Evolutionary conservation across 306 rosid genomes (phyloP), one percentile per base, ranked within the genome.

Genomic region (Delonix regia): DNA sequence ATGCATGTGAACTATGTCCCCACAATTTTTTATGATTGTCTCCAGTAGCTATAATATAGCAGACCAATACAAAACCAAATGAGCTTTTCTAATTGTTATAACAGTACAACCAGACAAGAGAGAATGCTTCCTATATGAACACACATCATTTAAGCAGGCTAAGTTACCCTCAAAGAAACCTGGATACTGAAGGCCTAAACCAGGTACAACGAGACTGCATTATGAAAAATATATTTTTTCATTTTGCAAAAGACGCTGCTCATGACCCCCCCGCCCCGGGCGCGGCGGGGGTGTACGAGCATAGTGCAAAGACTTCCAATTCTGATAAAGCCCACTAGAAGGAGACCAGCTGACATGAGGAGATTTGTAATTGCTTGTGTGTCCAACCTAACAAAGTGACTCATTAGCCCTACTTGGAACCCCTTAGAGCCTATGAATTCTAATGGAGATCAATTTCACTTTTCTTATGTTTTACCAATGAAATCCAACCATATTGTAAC

Each of bases 1-100:
- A 84, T 96, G 97, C 97, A 96, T 93, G 87, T 91, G 99, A 72
- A 93, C 93, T 82, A 90, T 89, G 82, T 96, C 99, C 81, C 99
- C 98, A 77, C 99, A 96, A 77, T 96, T 96, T 90, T 96, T 96
- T 71, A 91, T 77, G 44, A 93, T 80, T 9, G 99, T 93, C 90
- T 96, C 99, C 91, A 96, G 80, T 33, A 96, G 92, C 99, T 96
- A 87, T 78, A 82, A 86, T 78, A 83, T 69, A 85, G 81, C 73
- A 85, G 70, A 71, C 73, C 81, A 85, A 86, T 83, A 45, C 39
- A 85, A 83, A 85, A 89, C 71, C 63, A 84, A 85, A 73, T 73
- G 59, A 84, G 67, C n/a, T 49, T 64, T 61, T 64, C 76, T 44
- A 51, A 65, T 57, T 44, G 75, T 52, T 69, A 69, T 61, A 74